Conservation (phyloP, 2,329 filamentous ascomycete species). For the Xylariomycetidae sp. region DNA sequence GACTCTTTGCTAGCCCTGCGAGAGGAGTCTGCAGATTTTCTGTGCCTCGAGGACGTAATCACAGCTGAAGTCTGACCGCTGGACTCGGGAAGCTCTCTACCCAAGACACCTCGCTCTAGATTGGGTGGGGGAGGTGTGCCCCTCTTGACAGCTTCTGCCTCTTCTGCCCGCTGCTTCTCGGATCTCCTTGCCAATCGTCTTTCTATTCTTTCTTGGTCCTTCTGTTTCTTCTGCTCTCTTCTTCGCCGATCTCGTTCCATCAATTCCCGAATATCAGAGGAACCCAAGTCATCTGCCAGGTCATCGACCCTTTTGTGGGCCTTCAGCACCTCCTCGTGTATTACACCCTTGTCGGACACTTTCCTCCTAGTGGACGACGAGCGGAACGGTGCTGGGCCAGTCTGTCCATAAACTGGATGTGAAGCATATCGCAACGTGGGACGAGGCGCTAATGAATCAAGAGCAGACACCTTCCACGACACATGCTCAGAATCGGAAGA, state of each 20-base stretch:
- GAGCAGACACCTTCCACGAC: conserved; percentile 73
- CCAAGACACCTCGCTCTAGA: conserved; percentile 56
- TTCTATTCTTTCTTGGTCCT: conserved; percentile 63
- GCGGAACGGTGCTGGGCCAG: conserved; percentile 41
- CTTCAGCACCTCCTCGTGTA: conserved; percentile 57
- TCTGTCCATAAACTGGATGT: conserved; percentile 53
- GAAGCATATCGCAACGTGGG: conserved; percentile 75
- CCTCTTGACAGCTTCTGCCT: conserved; percentile 47
- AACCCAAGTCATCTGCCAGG: conserved; percentile 80
- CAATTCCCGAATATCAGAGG: conserved; percentile 77
- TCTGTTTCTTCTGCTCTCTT: conserved; percentile 66
- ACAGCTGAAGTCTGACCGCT: conserved; percentile 51
- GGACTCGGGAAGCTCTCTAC: conserved; percentile 53
- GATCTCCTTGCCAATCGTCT: conserved; percentile 60
- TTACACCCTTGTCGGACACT: conserved; percentile 45
- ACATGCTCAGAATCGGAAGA: conserved; percentile 70
- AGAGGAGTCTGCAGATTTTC: conserved; percentile 34
- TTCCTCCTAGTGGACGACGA: conserved; percentile 48
- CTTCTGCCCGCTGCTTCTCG: conserved; percentile 60
- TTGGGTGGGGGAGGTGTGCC: conserved; percentile 51
- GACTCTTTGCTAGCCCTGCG: conserved; percentile 26
- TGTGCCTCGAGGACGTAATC: conserved; percentile 52
- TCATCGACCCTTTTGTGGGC: conserved; percentile 61
- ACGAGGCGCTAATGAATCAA: conserved; percentile 79
- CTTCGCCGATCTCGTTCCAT: conserved; percentile 86